Conservation (phyloP, 1,284 basidiomycete species). For the Irpex sp. region DNA sequence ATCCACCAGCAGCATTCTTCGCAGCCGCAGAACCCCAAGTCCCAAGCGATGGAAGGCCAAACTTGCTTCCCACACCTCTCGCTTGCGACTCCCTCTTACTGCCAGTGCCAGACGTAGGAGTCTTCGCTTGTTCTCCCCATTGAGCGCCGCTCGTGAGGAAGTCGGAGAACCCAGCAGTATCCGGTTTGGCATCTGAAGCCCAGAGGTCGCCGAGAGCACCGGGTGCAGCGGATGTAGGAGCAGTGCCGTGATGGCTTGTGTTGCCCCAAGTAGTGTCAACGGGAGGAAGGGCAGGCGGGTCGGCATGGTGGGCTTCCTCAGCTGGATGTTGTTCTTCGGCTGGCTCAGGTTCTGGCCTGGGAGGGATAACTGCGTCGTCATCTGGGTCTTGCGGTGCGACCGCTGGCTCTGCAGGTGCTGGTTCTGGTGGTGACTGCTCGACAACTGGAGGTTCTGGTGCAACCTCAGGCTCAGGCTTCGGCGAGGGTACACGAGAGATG, state of each 20-base stretch:
- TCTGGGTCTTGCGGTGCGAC: neutral
- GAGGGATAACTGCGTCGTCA: constrained; percentile 9
- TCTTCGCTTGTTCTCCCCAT: constrained; percentile 1
- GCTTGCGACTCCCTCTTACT: constrained; percentile 4
- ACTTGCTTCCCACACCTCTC: neutral
- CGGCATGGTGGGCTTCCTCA: neutral
- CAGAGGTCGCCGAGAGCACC: constrained; percentile 7
- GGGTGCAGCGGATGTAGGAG: neutral
- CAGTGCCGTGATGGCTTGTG: neutral
- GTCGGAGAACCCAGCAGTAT: constrained; percentile 5
- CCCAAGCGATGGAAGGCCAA: neutral
- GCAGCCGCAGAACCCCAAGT: neutral
- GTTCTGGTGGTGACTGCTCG: constrained; percentile 1
- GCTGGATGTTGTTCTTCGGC: neutral
- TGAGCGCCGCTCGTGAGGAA: constrained; percentile 3
- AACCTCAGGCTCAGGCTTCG: constrained; percentile 15
- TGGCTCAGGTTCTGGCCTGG: constrained; percentile 3
- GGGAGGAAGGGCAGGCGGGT: neutral
- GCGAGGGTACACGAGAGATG: constrained; percentile 12
- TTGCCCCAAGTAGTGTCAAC: neutral
- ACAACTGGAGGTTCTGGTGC: constrained; percentile 4
- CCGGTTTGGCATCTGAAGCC: constrained; percentile 4
- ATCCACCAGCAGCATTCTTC: neutral
- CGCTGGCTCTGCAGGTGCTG: neutral
- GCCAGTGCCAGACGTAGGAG: neutral